Conservation (phyloP, 2,329 filamentous ascomycete species). For the Exophiala mesophila region DNA sequence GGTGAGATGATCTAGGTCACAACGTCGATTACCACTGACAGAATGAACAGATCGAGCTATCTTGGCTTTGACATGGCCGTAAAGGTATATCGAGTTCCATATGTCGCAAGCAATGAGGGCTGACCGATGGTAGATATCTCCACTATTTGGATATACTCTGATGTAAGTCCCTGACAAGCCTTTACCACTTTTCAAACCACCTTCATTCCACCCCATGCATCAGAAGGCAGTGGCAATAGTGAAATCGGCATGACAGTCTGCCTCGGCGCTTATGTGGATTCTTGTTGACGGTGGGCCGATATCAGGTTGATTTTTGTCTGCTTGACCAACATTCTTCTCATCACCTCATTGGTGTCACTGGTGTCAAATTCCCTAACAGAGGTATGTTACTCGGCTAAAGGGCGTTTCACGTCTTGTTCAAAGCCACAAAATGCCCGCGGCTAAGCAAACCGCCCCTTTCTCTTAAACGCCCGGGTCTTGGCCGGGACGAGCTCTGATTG, state of each 20-base stretch:
- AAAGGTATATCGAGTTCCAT: constrained; percentile 24
- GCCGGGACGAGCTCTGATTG: constrained; percentile 20
- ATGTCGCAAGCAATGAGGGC: neutral
- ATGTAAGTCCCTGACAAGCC: constrained; percentile 20
- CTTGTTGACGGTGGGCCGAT: too few relatives aligned
- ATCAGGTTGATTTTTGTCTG: constrained; percentile 56
- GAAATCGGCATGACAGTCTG: too few relatives aligned
- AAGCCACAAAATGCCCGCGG: too few relatives aligned
- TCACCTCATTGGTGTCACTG: constrained; percentile 55
- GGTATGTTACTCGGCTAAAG: too few relatives aligned
- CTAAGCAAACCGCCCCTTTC: too few relatives aligned
- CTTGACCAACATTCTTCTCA: constrained; percentile 57
- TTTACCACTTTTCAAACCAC: neutral
- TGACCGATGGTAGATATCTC: constrained; percentile 22
- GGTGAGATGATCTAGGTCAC: constrained; percentile 32
- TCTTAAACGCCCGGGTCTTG: too few relatives aligned
- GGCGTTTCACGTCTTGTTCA: too few relatives aligned
- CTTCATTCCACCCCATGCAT: too few relatives aligned
- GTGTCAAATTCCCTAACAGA: constrained; percentile 55
- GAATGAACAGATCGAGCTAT: constrained; percentile 43
- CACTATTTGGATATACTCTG: constrained; percentile 26
- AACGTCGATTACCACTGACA: constrained; percentile 23
- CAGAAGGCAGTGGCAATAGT: too few relatives aligned
- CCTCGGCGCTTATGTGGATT: constrained; percentile 5
- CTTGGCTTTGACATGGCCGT: constrained; percentile 51